A percentile compares a stretch with the other conserved stretches of the same genome.
Conservation (phyloP, 2,329 filamentous ascomycete species). For the Colletotrichum higginsianum region DNA sequence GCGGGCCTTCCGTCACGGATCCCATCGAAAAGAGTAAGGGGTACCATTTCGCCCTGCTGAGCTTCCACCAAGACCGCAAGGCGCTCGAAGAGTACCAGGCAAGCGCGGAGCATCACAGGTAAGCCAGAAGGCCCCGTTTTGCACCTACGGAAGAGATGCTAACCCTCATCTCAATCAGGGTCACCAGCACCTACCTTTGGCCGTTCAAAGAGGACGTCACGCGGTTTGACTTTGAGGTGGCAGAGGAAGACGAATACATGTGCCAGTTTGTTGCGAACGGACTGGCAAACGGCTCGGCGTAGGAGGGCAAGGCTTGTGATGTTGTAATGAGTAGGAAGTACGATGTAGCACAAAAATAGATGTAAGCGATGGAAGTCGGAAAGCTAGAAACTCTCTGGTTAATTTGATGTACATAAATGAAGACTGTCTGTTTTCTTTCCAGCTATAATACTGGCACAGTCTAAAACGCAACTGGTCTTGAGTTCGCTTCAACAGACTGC, state of each 20-base stretch:
- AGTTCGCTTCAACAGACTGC: no score
- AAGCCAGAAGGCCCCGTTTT: constrained; percentile 13
- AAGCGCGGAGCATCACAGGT: constrained; percentile 67
- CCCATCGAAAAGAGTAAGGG: constrained; percentile 68
- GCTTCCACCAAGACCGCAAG: constrained; percentile 62
- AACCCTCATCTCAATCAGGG: constrained; percentile 53
- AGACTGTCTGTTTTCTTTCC: no score
- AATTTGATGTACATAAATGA: background rate
- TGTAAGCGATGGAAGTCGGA: no score
- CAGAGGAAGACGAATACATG: constrained; percentile 51
- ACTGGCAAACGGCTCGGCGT: constrained; percentile 28
- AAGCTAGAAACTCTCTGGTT: background rate
- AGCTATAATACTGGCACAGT: no score
- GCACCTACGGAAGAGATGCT: background rate
- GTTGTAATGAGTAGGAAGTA: background rate
- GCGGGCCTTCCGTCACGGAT: constrained; percentile 66
- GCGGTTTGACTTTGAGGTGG: constrained; percentile 69
- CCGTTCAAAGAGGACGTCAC: constrained; percentile 68
- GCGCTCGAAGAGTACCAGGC: constrained; percentile 67
- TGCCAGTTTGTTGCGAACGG: constrained; percentile 36
- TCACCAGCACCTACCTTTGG: constrained; percentile 65
- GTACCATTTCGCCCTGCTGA: constrained; percentile 65
- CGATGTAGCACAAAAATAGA: no score
- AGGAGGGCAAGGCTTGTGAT: background rate
- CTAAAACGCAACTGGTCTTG: fast-evolving